These are phyloP conservation scores for Thelonectria discophora DNA, from an alignment of 2,329 filamentous ascomycete species.

Conservation along the genomic window DNA sequence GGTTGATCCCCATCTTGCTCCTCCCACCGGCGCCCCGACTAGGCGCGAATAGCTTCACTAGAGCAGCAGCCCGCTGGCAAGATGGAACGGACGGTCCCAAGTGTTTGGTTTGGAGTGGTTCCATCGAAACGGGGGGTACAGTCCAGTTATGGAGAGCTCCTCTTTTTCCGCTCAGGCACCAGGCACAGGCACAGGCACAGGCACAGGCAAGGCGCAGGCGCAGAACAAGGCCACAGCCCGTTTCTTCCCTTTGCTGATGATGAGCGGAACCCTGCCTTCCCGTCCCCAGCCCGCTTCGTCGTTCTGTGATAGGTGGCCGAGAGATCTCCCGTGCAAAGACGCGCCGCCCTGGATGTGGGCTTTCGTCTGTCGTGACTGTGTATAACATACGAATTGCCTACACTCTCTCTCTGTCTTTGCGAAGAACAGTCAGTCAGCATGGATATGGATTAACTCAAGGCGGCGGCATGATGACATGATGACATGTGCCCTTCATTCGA, in stretches of 20 bases:
- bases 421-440: too few relatives aligned
- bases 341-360: slow-evolving; percentile 2
- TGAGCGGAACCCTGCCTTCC: slow-evolving; percentile 19
- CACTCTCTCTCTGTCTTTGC: too few relatives aligned
- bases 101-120: slow-evolving; percentile 46
- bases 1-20: slow-evolving; percentile 4
- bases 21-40: not conserved
- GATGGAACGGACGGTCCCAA: slow-evolving; percentile 23
- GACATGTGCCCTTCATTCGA: too few relatives aligned
- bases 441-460: too few relatives aligned
- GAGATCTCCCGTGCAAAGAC: slow-evolving; percentile 41
- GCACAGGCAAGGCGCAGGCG: not conserved
- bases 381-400: too few relatives aligned
- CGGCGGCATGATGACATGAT: too few relatives aligned
- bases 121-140: slow-evolving; percentile 40
- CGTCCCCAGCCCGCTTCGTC: slow-evolving; percentile 20
- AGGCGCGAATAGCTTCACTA: not conserved
- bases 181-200: not conserved
- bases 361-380: slow-evolving; percentile 6
- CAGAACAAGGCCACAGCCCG: not conserved
- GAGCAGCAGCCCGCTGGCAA: not conserved
- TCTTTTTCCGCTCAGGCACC: slow-evolving; percentile 6
- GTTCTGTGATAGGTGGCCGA: slow-evolving; percentile 41
- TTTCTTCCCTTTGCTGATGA: not conserved
- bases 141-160: not conserved